Conservation (phyloP, 1,284 basidiomycete species). For the Sparassis latifolia region DNA sequence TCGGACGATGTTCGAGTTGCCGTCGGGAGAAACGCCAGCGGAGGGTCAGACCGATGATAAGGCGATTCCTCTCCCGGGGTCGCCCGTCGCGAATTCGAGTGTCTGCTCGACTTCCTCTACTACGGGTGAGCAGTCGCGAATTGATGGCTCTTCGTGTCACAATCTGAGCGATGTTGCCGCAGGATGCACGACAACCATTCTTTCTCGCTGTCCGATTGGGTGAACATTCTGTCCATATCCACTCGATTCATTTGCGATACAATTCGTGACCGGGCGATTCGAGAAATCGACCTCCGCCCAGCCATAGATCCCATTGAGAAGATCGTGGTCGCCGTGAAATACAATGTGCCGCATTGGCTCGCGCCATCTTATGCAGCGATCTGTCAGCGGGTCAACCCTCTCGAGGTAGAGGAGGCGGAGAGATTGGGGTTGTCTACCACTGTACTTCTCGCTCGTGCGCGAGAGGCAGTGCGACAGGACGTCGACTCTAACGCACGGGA, state of each 20-base stretch:
- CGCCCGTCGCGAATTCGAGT: conserved; percentile 8
- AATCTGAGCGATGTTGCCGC: background rate
- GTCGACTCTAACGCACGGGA: too few species aligned
- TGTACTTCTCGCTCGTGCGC: conserved; percentile 14
- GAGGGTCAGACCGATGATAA: conserved; percentile 11
- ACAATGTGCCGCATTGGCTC: conserved; percentile 17
- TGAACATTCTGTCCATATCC: conserved; percentile 18
- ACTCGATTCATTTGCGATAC: conserved; percentile 17
- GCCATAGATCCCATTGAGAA: conserved; percentile 15
- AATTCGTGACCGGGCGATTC: conserved; percentile 17
- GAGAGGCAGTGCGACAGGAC: conserved; percentile 11
- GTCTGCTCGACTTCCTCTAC: conserved; percentile 13
- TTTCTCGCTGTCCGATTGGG: conserved; percentile 11
- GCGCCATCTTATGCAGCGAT: conserved; percentile 14
- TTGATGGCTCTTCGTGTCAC: background rate
- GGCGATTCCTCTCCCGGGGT: conserved; percentile 8
- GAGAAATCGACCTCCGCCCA: conserved; percentile 10
- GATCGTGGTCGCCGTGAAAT: conserved; percentile 14
- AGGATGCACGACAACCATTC: conserved; percentile 19
- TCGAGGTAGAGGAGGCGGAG: conserved; percentile 11
- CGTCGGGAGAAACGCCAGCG: background rate
- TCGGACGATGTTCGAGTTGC: conserved; percentile 9
- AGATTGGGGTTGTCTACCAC: conserved; percentile 11
- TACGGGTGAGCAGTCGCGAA: conserved; percentile 5
- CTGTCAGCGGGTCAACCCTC: conserved; percentile 10